A percentile compares a stretch with the other conserved stretches of the same genome.
Conservation (phyloP, 306 rosid species). For the Fagus crenata region DNA sequence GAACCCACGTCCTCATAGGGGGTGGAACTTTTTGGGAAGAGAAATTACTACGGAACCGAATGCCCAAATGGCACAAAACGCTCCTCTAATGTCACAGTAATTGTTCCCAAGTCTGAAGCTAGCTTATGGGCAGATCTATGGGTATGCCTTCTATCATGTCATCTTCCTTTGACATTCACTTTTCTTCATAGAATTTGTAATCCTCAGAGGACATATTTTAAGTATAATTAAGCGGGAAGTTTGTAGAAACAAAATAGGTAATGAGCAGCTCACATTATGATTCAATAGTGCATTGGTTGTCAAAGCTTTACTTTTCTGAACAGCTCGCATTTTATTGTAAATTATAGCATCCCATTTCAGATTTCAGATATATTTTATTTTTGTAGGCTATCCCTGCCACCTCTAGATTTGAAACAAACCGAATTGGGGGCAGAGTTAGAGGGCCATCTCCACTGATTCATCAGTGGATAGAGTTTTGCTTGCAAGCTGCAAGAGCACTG, state of each 20-base stretch:
- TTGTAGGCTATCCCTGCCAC: conserved; percentile 80
- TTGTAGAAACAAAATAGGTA: not conserved
- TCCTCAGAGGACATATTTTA: not conserved
- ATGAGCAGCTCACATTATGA: not conserved
- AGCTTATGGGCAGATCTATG: conserved; percentile 94
- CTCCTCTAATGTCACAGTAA: conserved; percentile 72
- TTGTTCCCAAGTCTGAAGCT: conserved; percentile 87
- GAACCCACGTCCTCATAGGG: too few relatives aligned
- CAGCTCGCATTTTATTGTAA: not conserved
- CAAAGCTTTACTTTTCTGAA: not conserved
- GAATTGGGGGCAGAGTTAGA: conserved; percentile 73
- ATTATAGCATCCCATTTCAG: not conserved
- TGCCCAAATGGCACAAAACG: conserved; percentile 44
- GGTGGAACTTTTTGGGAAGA: too few relatives aligned
- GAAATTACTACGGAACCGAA: too few relatives aligned
- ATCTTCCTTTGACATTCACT: conserved; percentile 14
- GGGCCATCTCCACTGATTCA: conserved; percentile 86
- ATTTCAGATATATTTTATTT: conserved; percentile 11
- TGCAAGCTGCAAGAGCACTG: conserved; percentile 77
- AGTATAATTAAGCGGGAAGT: not conserved
- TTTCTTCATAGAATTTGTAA: not conserved
- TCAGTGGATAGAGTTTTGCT: conserved; percentile 96
- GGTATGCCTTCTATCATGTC: conserved; percentile 47
- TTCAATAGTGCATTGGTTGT: not conserved
- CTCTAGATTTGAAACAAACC: conserved; percentile 52